Percentiles rank a stretch among this genome's conserved stretches.
Conservation (phyloP, 495 filamentous ascomycete genomes). For the Aspergillus heteromorphus region DNA sequence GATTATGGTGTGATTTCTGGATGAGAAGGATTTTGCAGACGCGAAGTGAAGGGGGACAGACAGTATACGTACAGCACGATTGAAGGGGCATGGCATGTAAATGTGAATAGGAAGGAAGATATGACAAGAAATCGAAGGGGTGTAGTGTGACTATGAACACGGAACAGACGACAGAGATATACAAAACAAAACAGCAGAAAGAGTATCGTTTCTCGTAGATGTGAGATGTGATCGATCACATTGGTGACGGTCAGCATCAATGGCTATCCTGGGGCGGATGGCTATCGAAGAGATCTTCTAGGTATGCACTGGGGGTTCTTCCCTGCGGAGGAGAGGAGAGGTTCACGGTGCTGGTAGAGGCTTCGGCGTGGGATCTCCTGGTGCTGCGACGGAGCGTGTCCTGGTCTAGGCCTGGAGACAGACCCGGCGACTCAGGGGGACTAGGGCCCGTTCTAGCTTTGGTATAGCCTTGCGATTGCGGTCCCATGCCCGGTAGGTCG, state of each 20-base stretch:
- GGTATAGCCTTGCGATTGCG: conserved; percentile 29
- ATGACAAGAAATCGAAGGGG: background rate
- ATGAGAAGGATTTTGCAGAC: background rate
- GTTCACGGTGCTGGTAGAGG: conserved; percentile 67
- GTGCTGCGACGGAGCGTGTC: conserved; percentile 27
- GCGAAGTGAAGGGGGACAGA: background rate
- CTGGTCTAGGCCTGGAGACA: conserved; percentile 31
- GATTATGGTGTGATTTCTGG: too few relatives aligned
- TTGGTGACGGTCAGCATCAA: background rate
- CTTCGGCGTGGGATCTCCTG: conserved; percentile 31
- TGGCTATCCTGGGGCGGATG: conserved; percentile 32
- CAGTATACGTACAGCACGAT: too few relatives aligned
- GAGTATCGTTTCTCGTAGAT: conserved; percentile 4
- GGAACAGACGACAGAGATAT: background rate
- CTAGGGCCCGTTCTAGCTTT: conserved; percentile 44
- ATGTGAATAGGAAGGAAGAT: background rate
- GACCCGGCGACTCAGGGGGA: conserved; percentile 63
- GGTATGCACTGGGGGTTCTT: conserved; percentile 82
- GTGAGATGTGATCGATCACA: too few relatives aligned
- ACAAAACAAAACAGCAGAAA: conserved; percentile 3
- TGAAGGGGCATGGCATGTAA: background rate
- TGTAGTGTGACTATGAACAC: background rate
- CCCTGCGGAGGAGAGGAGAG: conserved; percentile 60
- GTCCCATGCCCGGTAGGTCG: conserved; percentile 17
- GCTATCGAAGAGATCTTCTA: conserved; percentile 87